Percentiles rank a stretch among this genome's conserved stretches.
phyloP scores from a whole-genome alignment of 306 rosid species.

The Amphicarpaea edgeworthii region DNA sequence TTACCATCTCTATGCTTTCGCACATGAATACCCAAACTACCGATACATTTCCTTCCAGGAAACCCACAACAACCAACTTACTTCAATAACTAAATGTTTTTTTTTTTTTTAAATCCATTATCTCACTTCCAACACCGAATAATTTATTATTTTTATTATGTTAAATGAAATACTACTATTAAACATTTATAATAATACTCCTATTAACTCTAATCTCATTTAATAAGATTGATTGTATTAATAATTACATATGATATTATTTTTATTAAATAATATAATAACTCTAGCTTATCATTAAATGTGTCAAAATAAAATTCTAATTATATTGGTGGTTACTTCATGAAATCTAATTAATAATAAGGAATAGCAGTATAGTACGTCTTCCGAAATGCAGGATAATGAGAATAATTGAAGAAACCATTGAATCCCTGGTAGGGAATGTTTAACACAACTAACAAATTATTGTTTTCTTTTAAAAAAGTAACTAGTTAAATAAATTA shows the following conservation, averaged over 20 bases:
- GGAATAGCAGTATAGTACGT: too few relatives aligned
- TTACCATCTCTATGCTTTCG: conserved; percentile 53
- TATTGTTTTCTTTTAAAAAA: too few relatives aligned
- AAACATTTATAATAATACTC: not conserved
- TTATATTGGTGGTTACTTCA: too few relatives aligned
- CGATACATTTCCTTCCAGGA: conserved; percentile 50
- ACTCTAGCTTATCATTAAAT: too few relatives aligned
- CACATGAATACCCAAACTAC: conserved; percentile 61
- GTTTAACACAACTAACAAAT: too few relatives aligned
- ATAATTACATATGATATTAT: not conserved
- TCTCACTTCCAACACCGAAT: conserved; percentile 8
- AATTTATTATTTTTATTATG: not conserved
- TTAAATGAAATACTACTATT: not conserved
- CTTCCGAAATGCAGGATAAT: too few relatives aligned
- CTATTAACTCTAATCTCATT: not conserved
- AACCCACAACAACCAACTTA: conserved; percentile 61
- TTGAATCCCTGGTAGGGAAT: too few relatives aligned
- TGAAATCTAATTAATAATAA: too few relatives aligned
- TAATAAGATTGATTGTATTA: not conserved
- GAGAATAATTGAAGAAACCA: too few relatives aligned
- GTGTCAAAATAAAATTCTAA: too few relatives aligned
- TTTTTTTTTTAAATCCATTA: not conserved
- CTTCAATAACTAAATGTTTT: not conserved
- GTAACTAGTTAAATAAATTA: too few relatives aligned
- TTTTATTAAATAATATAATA: not conserved